Evolutionary conservation across 441 rosid genomes (phyloP).

Genomic region (Isatis lusitanica): DNA sequence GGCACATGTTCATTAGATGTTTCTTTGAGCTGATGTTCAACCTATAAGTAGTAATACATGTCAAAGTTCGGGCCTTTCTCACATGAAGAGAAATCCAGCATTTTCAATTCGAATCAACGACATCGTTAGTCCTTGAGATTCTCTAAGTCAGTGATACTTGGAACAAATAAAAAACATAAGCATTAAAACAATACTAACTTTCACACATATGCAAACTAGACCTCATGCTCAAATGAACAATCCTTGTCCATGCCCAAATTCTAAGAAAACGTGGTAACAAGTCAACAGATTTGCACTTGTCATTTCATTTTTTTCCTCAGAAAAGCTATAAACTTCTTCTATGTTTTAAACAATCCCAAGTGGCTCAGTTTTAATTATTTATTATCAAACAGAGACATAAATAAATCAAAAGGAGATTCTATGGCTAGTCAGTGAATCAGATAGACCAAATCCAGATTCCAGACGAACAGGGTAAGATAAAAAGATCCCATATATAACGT

Average conservation of each 20-base stretch:
- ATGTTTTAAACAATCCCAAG: conserved; percentile 13
- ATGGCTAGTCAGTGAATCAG: conserved; percentile 21
- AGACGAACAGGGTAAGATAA: neutral
- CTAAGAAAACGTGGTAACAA: neutral
- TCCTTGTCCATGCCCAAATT: conserved; percentile 11
- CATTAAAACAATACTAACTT: conserved; percentile 12
- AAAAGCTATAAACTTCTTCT: conserved; percentile 1
- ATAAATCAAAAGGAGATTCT: conserved; percentile 22
- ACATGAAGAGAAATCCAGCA: neutral
- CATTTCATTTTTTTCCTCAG: neutral
- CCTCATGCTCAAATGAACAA: neutral
- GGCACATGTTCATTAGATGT: conserved; percentile 45
- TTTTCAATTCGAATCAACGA: neutral
- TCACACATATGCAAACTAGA: neutral
- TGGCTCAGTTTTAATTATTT: neutral
- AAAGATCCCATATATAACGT: neutral
- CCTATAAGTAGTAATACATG: conserved; percentile 11
- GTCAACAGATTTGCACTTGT: neutral
- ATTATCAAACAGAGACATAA: neutral
- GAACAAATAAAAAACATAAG: neutral
- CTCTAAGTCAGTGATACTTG: neutral
- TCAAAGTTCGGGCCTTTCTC: neutral
- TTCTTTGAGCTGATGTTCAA: conserved; percentile 32
- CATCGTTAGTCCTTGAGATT: neutral
- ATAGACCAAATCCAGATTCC: conserved; percentile 20